Percentiles rank a stretch among this genome's conserved stretches.
phyloP scores from a whole-genome alignment of 2,329 filamentous ascomycete genomes.

The Amesomyces nigricolor region DNA sequence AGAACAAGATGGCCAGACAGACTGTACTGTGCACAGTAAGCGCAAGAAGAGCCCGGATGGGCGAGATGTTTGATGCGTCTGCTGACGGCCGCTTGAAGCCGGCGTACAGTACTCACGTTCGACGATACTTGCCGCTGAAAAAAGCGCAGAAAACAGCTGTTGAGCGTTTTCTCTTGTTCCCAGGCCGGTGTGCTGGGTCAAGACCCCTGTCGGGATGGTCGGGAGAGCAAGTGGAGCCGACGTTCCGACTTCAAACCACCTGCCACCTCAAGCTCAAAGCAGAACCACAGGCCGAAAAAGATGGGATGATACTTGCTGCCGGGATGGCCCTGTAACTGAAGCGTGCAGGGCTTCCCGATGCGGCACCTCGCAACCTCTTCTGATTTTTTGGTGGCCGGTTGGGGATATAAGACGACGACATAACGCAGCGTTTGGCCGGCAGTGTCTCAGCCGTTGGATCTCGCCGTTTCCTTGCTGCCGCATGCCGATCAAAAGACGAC shows the following conservation, averaged over 20 bases:
- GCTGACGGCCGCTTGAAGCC: background rate
- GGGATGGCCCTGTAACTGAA: constrained; percentile 21
- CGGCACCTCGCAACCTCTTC: constrained; percentile 19
- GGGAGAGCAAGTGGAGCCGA: constrained; percentile 2
- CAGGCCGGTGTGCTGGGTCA: background rate
- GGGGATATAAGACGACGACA: constrained; percentile 23
- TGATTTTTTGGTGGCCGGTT: constrained; percentile 15
- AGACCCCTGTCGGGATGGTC: constrained; percentile 3
- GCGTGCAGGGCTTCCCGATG: constrained; percentile 23
- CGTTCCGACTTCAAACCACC: background rate
- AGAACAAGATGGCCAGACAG: constrained; percentile 4
- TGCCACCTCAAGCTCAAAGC: background rate
- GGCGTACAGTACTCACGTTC: constrained; percentile 15
- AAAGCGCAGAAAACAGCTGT: background rate
- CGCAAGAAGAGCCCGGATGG: background rate
- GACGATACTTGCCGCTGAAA: constrained; percentile 6
- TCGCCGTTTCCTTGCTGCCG: constrained; percentile 17
- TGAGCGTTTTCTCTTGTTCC: constrained; percentile 2
- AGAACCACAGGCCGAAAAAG: constrained; percentile 15
- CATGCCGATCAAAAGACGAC: constrained; percentile 17
- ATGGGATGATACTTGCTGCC: constrained; percentile 11
- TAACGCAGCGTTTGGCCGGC: constrained; percentile 23
- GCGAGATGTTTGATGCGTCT: background rate
- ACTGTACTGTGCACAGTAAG: background rate
- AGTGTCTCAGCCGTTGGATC: constrained; percentile 18